A percentile compares a stretch with the other conserved stretches of the same genome.
phyloP scores from a whole-genome alignment of 345 rosid genomes.

The Lenwebbia sp. region DNA sequence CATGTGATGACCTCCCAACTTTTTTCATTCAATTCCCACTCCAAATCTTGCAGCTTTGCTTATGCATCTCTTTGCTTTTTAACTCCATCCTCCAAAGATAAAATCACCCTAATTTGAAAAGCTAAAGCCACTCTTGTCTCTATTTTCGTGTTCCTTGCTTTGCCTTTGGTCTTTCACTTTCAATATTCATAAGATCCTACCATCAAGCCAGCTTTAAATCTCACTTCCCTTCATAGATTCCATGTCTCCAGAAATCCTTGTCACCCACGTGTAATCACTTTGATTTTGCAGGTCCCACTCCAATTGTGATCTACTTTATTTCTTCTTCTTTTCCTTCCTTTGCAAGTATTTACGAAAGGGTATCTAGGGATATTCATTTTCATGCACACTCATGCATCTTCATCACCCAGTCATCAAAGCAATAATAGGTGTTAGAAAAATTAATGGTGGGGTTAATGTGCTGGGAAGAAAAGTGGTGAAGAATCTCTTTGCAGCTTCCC shows the following conservation, averaged over 20 bases:
- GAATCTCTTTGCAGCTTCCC: conserved; percentile 90
- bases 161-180: conserved; percentile 30
- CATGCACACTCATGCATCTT: conserved; percentile 12
- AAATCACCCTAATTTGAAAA: conserved; percentile 8
- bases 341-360: conserved; percentile 19
- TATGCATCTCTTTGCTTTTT: neutral
- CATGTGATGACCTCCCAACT: neutral
- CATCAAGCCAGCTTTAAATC: conserved; percentile 2
- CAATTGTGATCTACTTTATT: neutral
- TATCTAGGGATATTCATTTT: conserved; percentile 24
- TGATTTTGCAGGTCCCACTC: conserved; percentile 24
- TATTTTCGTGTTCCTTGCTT: conserved; percentile 41
- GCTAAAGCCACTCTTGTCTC: conserved; percentile 36
- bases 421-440: neutral
- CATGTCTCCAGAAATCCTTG: conserved; percentile 13
- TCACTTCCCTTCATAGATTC: conserved; percentile 7
- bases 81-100: neutral
- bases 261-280: conserved; percentile 35
- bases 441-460: conserved; percentile 47
- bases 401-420: conserved; percentile 32
- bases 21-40: neutral
- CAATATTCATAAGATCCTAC: conserved; percentile 1
- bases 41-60: neutral
- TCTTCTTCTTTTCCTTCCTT: neutral
- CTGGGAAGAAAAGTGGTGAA: conserved; percentile 84